Evolutionary conservation across 139 green algal genomes (phyloP), one percentile per base, ranked within the genome.

Genomic region (Chlorella sp.): DNA sequence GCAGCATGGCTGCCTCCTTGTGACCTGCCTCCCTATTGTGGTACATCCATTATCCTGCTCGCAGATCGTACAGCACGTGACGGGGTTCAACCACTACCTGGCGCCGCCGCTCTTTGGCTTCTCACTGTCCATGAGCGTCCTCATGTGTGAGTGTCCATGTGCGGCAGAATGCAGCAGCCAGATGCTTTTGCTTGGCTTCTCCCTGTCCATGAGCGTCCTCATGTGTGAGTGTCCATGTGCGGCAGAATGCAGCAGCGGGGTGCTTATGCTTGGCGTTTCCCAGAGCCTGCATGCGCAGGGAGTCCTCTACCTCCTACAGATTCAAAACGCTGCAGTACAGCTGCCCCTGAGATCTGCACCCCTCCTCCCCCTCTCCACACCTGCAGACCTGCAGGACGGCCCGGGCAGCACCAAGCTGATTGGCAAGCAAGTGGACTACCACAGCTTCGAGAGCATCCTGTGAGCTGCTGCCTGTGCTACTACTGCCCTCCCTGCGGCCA

Each of bases 381-480:
- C n/a, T 16, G 51, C 51, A 60, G 51, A 85, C 68, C 68, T 85
- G 28, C 20, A 16, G 24, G 65, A 76, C 36, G 65, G 60, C 13
- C 56, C 77, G 0, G 28, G 40, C 5, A 60, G 77, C 58, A 73
- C 56, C 36, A 83, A 83, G 77, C 77, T 83, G 22, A 83, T 83
- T n/a, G 43, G 22, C 5, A 83, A 83, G 60, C 77, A 83, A 43
- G 84, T 88, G 7, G 84, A 88, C 60, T 74, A 58, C 60, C 84
- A 88, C 80, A 36, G 19, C 17, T 88, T 88, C n/a, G 84, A 88
- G 46, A 48, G 56, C 60, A 88, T 88, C n/a, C 56, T 88, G 56
- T 60, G 51, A 60, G 51, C 46, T 54, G 46, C 46, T 54, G 46
- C 46, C 46, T 54, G 11, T 54, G 46, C 46, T 54, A 11, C 46